Base-by-base conservation (phyloP, 106 monocot species). In the Dendrobium nobile region DNA sequence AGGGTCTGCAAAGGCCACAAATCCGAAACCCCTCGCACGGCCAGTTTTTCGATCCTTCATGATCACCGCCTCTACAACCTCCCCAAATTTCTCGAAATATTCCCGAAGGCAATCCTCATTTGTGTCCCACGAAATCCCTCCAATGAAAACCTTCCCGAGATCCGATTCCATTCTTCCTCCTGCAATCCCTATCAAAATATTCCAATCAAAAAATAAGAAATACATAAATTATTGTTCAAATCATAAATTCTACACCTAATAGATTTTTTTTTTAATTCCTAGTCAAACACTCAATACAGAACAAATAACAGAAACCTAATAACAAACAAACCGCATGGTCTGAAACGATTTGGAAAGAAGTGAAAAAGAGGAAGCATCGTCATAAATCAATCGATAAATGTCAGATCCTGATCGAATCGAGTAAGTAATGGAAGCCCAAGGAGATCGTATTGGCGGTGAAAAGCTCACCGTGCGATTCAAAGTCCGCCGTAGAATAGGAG, bases 71-170 rank as follows among this genome's bases (percentile, higher is more conserved):
- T 91, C 91, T 27, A 88, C 85, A n/a, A 91, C 88, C 64, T 91
- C 91, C 4, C 91, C 91, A 47, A 84, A 91, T 7, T 72, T 77
- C 28, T 82, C 67, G 81, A 91, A 91, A 67, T 91, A 91, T 61
- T 91, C 88, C 45, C 88, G 82, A 78, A 91, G 88, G 45, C 88
- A 87, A 28, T 87, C 88, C 61, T 91, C 91, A 37, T 89, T 83
- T 9, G 91, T 91, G 80, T 91, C 91, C 91, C 91, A 91, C 18
- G 91, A 91, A 78, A 91, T 91, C 65, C 91, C 91, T 33, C 91
- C 91, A 31, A 91, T 82, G 65, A 91, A 91, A 11, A 91, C 88
- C 85, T 91, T 91, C 37, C 91, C 91, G 54, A 82, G 82, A 85
- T 91, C 91, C 45, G 82, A 77, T 82, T 91, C 91, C 91, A 91